Conservation (phyloP, 2,329 filamentous ascomycete species). For the Phoma sp. region DNA sequence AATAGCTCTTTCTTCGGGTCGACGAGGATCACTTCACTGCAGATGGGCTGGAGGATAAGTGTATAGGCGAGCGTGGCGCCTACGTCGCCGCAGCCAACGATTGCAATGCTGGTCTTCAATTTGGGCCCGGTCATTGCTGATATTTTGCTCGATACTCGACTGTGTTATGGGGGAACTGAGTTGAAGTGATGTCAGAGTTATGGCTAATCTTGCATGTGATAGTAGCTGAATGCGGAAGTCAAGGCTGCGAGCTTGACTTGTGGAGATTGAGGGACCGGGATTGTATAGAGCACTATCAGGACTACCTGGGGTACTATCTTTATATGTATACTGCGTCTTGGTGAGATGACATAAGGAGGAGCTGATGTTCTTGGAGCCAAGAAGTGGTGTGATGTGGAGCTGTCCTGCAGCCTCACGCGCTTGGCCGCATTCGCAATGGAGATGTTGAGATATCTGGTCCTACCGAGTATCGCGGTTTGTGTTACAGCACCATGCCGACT, state of each 20-base stretch:
- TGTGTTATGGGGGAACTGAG: too few species aligned
- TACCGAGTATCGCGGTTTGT: too few species aligned
- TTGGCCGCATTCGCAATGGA: conserved; percentile 5
- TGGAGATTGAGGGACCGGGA: too few species aligned
- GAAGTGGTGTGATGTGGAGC: conserved; percentile 28
- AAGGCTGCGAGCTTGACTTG: too few species aligned
- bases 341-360: conserved; percentile 8
- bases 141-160: too few species aligned
- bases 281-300: not conserved
- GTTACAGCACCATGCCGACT: too few species aligned
- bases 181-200: not conserved
- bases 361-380: conserved; percentile 1
- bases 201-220: not conserved
- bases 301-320: not conserved
- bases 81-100: conserved; percentile 60
- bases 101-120: conserved; percentile 52
- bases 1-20: conserved; percentile 56
- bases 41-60: conserved; percentile 58
- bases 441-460: not conserved
- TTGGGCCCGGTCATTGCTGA: conserved; percentile 31
- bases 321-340: conserved; percentile 2
- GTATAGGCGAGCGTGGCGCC: conserved; percentile 59
- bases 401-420: conserved; percentile 10
- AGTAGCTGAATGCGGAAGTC: conserved; percentile 8
- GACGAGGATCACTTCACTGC: conserved; percentile 60